These are phyloP conservation scores for Paecilomyces dactylethromorphus DNA, from an alignment of 2,329 filamentous ascomycete species.

Conservation along the genomic window DNA sequence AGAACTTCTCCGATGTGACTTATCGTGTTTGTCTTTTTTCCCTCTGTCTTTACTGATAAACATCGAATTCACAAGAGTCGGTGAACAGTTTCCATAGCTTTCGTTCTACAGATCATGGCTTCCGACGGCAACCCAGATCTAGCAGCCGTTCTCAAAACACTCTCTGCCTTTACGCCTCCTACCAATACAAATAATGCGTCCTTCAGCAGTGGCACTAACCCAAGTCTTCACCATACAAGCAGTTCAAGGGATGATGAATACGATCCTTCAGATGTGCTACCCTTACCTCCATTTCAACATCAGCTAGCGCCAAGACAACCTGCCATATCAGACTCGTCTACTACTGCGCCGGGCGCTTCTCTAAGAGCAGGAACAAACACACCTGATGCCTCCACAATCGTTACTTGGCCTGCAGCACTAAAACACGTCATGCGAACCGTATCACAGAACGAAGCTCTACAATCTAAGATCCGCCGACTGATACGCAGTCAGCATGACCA, in stretches of 20 bases:
- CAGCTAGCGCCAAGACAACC: neutral
- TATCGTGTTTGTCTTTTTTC: neutral
- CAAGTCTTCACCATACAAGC: neutral
- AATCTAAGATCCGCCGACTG: slow-evolving; percentile 47
- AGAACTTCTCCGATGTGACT: neutral
- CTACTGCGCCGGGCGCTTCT: neutral
- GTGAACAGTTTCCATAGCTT: neutral
- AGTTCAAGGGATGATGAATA: slow-evolving; percentile 9
- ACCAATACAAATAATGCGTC: slow-evolving; percentile 2
- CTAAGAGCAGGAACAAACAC: slow-evolving; percentile 3
- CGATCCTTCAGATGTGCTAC: slow-evolving; percentile 12
- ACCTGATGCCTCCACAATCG: slow-evolving; percentile 41
- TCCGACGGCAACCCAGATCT: slow-evolving; percentile 28
- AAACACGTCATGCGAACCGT: slow-evolving; percentile 46
- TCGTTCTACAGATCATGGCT: slow-evolving; percentile 8
- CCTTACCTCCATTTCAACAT: slow-evolving; percentile 1
- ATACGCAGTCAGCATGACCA: slow-evolving; percentile 58
- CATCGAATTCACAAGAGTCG: neutral
- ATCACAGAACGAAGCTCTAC: slow-evolving; percentile 37
- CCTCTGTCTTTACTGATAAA: neutral
- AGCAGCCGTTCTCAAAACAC: slow-evolving; percentile 34
- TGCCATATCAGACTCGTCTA: neutral
- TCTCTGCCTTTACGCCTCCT: slow-evolving; percentile 29
- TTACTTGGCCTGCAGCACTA: slow-evolving; percentile 46
- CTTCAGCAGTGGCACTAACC: neutral